Percentiles rank a stretch among this genome's conserved stretches.
These are phyloP conservation scores for Leucocoprinus birnbaumii DNA, from an alignment of 768 basidiomycete species.

Conservation along the genomic window DNA sequence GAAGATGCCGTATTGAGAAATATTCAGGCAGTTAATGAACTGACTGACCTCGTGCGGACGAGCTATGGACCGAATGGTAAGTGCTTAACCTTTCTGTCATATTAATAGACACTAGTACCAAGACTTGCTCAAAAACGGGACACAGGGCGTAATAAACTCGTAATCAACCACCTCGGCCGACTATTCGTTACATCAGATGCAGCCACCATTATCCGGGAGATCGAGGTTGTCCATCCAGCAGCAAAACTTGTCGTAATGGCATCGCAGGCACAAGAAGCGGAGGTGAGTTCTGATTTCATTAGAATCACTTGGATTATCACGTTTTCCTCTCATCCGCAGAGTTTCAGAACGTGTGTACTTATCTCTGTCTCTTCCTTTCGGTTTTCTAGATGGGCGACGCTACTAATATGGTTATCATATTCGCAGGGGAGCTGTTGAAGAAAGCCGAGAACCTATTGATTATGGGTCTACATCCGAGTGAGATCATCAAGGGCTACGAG, in stretches of 20 bases:
- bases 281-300: slow-evolving; percentile 50
- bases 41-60: slow-evolving; percentile 92
- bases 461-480: slow-evolving; percentile 97
- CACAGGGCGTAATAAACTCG: slow-evolving; percentile 90
- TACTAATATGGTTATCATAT: slow-evolving; percentile 92
- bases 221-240: slow-evolving; percentile 98
- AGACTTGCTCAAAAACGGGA: slow-evolving; percentile 7
- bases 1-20: slow-evolving; percentile 98
- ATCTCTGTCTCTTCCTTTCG: slow-evolving; percentile 1
- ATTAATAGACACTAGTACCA: neutral
- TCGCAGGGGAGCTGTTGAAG: slow-evolving; percentile 94
- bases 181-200: slow-evolving; percentile 99
- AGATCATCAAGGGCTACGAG: slow-evolving; percentile 94
- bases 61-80: slow-evolving; percentile 95
- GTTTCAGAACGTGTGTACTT: neutral
- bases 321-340: neutral
- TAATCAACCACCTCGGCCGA: slow-evolving; percentile 95
- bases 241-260: slow-evolving; percentile 99
- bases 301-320: neutral
- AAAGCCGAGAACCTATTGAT: slow-evolving; percentile 88
- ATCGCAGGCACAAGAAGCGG: slow-evolving; percentile 91
- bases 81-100: slow-evolving; percentile 23
- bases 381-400: slow-evolving; percentile 91
- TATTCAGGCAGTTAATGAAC: slow-evolving; percentile 93
- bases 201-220: slow-evolving; percentile 95